Evolutionary conservation across 1,139 yeast species (phyloP), one percentile per base, ranked within the genome.

Genomic region (Protomyces arabidopsidicola): DNA sequence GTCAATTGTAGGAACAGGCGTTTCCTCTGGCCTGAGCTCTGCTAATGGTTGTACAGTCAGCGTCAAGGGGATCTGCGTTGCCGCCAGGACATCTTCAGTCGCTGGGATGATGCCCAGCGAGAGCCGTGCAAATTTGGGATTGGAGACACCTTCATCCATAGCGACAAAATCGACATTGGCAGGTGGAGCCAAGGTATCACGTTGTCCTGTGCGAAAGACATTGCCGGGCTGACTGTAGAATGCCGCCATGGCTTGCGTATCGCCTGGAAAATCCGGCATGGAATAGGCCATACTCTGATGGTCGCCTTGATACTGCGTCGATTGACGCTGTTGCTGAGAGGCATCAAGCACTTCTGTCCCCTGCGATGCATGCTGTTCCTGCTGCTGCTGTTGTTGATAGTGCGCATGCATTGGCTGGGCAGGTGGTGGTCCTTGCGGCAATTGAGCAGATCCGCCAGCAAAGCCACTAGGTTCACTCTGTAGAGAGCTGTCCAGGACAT

Each of bases 41-140:
- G 97, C 96, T 78, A 93, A 90, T 2, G 98, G 98, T 60, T 90
- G 83, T 16, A 90, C 77, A 1, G 90, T 80, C 65, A 93, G 77
- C 0, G 96, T 91, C 51, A 93, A 77, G 0, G 98, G 98, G 61
- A 93, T 76, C 67, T 84, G 85, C 0, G 97, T 82, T 1, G 86
- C 83, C 42, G 81, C 79, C 70, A 95, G 81, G 66, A 91, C 76
- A 60, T 82, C 83, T 68, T 89, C 95, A 16, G 85, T 79, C 51
- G 82, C 84, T 1, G 98, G 98, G 12, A 91, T 83, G 69, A 86
- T 85, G 75, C 90, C 89, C 90, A 90, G 83, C 1, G 96, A 79
- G 63, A 89, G 78, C 65, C 96, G 80, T 71, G 88, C 83, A 72
- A 85, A 86, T 68, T 89, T 84, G 14, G 98, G 91, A 36, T 88